Base-by-base conservation (phyloP, 805 yeast genomes). In the Lachancea sp. region DNA sequence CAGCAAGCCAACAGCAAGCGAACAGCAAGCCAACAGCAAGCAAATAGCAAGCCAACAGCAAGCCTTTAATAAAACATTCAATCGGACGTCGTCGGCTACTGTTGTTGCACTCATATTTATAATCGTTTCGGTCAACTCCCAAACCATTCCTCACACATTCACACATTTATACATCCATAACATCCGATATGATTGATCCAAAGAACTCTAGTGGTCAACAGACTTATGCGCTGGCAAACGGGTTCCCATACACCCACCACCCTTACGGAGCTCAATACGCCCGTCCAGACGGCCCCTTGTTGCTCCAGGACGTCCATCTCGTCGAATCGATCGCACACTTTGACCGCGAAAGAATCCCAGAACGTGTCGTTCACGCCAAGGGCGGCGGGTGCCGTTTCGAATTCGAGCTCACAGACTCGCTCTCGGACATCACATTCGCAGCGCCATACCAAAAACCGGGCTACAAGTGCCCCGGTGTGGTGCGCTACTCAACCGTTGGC, bases 401-500 rank as follows among this genome's bases (percentile, higher is more conserved):
- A 50, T 79, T 79, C 50, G 82, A 75, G 57, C 70, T 74, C 54
- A 77, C 83, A 19, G 81, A 79, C 58, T 75, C 78, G 29, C 64
- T 78, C 44, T 61, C 72, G 10, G 84, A 79, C 53, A 56, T 79
- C 44, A 70, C 77, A 17, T 64, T 46, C 50, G 75, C 75, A 11
- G 60, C 68, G 35, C 69, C 72, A 15, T 69, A 70, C 55, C 72
- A 68, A 49, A 52, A 58, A 1, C 63, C 53, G 9, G 75, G 75
- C 16, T 69, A 70, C 57, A 68, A 67, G 39, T 66, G 70, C 45
- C 72, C 73, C 6, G 61, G 71, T 44, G 57, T 69, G 31, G 54
- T 61, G 7, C 74, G 96, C 65, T 85, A 86, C 68, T 77, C 82
- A 40, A 79, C 85, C 18, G 87, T 81, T 31, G 85, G 84, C 49